Base-by-base conservation (phyloP, 257 asterid species). In the Perilla frutescens region DNA sequence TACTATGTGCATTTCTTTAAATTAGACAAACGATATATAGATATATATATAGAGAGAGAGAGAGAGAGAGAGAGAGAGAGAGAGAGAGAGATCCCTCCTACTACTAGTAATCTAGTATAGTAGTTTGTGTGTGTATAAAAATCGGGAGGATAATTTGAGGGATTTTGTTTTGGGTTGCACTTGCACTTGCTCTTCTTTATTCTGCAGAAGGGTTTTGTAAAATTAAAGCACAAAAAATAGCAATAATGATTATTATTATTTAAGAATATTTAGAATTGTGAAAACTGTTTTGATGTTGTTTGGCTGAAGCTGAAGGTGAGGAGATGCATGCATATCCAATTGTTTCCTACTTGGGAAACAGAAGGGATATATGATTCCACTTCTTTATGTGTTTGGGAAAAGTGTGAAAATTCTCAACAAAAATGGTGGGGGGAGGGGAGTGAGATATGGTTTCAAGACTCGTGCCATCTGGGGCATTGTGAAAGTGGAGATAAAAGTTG, bases 401-500 rank as follows among this genome's bases (percentile, higher is more conserved):
- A 79, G 76, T 26, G 54, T 66, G 65, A 54, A 58, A 68, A 36
- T 72, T 57, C 50, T 29, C 59, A 8, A 7, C 40, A 48, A 61
- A 50, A 65, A 40, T 66, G 7, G 40, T 77, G 26, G 26, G 26
- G 26, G 26, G 26, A 20, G 79, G 70, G 79, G 69, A 71, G 71
- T 1, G 66, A 29, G 68, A 62, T 5, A 43, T 7, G 88, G 20
- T 34, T n/a, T 3, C 6, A 2, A 36, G 26, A 3, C 47, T 64
- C 87, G 86, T 82, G 90, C 86, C 31, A 50, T 82, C 85, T 85
- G 64, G 91, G 72, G 50, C 36, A 56, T 73, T 62, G 84, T 79
- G 88, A 77, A 48, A 68, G 5, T 14, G 53, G 68, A 14, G 37
- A 12, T 13, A 47, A 45, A 45, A 6, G 13, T 8, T 14, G 7